Conservation (phyloP, 2,329 filamentous ascomycete species). For the Helotiales sp. region DNA sequence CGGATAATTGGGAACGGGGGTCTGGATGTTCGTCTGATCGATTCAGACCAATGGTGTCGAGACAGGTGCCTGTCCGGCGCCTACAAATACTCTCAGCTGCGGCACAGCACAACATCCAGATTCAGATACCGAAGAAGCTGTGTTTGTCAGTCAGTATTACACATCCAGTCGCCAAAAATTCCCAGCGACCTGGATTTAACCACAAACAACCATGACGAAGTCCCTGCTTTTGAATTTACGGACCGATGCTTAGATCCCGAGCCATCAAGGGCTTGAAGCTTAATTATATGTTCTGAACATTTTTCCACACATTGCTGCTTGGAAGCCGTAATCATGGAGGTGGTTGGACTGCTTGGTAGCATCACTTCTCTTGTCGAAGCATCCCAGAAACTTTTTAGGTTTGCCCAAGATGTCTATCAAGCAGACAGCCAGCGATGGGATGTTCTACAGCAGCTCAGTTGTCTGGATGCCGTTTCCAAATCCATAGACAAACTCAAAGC, state of each 20-base stretch:
- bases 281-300: not conserved
- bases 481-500: slow-evolving; percentile 11
- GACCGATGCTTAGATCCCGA: not conserved
- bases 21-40: not conserved
- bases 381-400: slow-evolving; percentile 20
- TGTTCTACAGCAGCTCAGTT: slow-evolving; percentile 20
- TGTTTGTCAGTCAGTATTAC: not conserved
- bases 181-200: not conserved
- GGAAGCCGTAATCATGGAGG: slow-evolving; percentile 12
- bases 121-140: not conserved
- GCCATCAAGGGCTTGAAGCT: not conserved
- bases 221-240: not conserved
- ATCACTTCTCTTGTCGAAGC: slow-evolving; percentile 24
- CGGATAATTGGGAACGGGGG: not conserved
- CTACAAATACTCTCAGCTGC: not conserved
- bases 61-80: not conserved
- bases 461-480: slow-evolving; percentile 11
- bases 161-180: not conserved
- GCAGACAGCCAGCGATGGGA: slow-evolving; percentile 24
- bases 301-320: not conserved
- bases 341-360: slow-evolving; percentile 21
- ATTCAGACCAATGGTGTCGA: not conserved
- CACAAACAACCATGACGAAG: not conserved
- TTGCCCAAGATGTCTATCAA: slow-evolving; percentile 23
- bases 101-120: not conserved